Conservation (phyloP, 345 rosid genomes). For the Pugionium cornutum region DNA sequence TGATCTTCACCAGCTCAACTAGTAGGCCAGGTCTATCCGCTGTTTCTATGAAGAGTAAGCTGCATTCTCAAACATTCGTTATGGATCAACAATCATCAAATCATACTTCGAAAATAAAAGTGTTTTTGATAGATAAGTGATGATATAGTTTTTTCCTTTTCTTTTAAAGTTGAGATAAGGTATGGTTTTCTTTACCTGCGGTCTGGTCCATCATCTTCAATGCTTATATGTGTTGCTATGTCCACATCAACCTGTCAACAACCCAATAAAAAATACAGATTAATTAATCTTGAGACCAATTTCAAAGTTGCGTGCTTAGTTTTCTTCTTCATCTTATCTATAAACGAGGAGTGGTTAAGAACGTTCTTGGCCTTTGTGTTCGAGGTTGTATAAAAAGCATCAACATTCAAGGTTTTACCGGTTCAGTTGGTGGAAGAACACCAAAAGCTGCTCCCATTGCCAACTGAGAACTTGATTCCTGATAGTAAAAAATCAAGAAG, state of each 20-base stretch:
- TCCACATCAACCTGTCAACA: conserved; percentile 82
- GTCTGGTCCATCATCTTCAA: conserved; percentile 71
- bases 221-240: conserved; percentile 73
- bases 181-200: conserved; percentile 60
- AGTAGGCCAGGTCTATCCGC: conserved; percentile 93
- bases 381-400: conserved; percentile 11
- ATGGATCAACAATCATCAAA: conserved; percentile 47
- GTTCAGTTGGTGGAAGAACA: conserved; percentile 65
- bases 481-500: conserved; percentile 11
- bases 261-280: conserved; percentile 16
- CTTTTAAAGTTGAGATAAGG: conserved; percentile 40
- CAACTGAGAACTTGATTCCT: conserved; percentile 97
- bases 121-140: neutral
- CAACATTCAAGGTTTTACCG: conserved; percentile 39
- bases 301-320: neutral
- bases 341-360: neutral
- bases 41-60: conserved; percentile 86
- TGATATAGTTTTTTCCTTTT: neutral
- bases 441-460: conserved; percentile 98
- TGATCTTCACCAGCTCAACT: conserved; percentile 82
- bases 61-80: conserved; percentile 35
- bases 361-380: neutral
- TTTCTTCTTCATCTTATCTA: neutral
- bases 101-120: neutral
- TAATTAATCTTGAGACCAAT: neutral